Conservation (phyloP, 2,329 filamentous ascomycete species). For the Sclerotiophoma versabilis region DNA sequence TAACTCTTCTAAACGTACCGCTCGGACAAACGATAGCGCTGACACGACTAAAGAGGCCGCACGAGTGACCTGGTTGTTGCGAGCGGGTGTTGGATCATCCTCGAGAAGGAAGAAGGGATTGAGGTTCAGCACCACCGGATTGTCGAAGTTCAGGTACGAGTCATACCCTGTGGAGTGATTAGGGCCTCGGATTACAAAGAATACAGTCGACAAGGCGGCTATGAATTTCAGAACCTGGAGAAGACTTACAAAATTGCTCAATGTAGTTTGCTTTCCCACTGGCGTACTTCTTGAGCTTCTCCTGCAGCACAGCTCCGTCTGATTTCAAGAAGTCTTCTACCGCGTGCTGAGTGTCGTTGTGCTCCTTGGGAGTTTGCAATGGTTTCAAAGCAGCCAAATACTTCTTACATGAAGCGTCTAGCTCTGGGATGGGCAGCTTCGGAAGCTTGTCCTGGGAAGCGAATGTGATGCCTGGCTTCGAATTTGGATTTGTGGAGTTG, state of each 20-base stretch:
- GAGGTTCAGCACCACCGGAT: slow-evolving; percentile 94
- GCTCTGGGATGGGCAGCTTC: slow-evolving; percentile 89
- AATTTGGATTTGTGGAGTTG: slow-evolving; percentile 59
- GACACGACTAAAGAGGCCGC: slow-evolving; percentile 92
- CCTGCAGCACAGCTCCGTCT: slow-evolving; percentile 85
- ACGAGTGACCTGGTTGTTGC: slow-evolving; percentile 95
- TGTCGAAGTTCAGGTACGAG: slow-evolving; percentile 97
- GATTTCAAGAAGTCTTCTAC: slow-evolving; percentile 81
- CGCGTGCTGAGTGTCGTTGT: slow-evolving; percentile 80
- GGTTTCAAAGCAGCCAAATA: slow-evolving; percentile 83
- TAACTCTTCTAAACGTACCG: slow-evolving; percentile 90
- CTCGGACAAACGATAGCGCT: slow-evolving; percentile 88
- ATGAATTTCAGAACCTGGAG: no score
- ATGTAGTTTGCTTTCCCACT: slow-evolving; percentile 94
- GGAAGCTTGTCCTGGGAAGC: slow-evolving; percentile 86
- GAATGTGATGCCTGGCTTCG: slow-evolving; percentile 81
- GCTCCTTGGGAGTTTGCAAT: slow-evolving; percentile 80
- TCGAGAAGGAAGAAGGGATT: slow-evolving; percentile 98
- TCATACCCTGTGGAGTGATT: slow-evolving; percentile 77
- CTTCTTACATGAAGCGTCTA: slow-evolving; percentile 77
- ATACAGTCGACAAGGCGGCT: no score
- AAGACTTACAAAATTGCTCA: slow-evolving; percentile 90
- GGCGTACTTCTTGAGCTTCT: slow-evolving; percentile 89
- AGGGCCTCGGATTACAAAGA: neutral
- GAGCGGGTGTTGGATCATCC: slow-evolving; percentile 93